Base-by-base conservation (phyloP, 352 stramenopile genomes). In the Pythium dissimile region DNA sequence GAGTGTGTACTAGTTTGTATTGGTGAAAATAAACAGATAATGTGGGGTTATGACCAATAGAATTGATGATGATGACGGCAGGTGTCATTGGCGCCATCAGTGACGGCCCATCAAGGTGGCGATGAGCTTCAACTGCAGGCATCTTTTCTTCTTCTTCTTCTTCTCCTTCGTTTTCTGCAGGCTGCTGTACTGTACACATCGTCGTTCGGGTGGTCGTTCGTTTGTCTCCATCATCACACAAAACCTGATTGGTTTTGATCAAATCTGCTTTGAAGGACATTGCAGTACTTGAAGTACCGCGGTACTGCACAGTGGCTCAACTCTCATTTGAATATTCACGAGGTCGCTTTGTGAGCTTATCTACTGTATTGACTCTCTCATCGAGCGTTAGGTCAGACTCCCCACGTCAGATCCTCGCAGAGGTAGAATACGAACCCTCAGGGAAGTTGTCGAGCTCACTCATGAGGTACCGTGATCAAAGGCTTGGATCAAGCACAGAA, bases 381-480 rank as follows among this genome's bases (percentile, higher is more conserved):
- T n/a, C n/a, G n/a, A n/a, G n/a, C n/a, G n/a, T n/a, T n/a, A n/a
- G n/a, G n/a, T n/a, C n/a, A n/a, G n/a, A n/a, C n/a, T n/a, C n/a
- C n/a, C n/a, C n/a, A n/a, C n/a, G n/a, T n/a, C n/a, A n/a, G n/a
- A n/a, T n/a, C n/a, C n/a, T n/a, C n/a, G n/a, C n/a, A n/a, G n/a
- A n/a, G n/a, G n/a, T n/a, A n/a, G n/a, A n/a, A n/a, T 11, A n/a
- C 5, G 41, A 24, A 18, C 46, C 49, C n/a, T 66, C 61, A 6
- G 46, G 27, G 31, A 66, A 66, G 24, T 15, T 37, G 11, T 51
- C 20, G 20, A 61, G 61, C n/a, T 66, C 32, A 15, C 15, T 66
- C 41, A 47, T 61, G 32, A 55, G 44, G 15, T n/a, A 41, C 79
- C 48, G 47, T 74, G 9, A n/a, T 48, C 42, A 7, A 48, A 26